Percentiles rank a stretch among this genome's conserved stretches.
Conservation (phyloP, 1,139 yeast species). For the Ashbya aceris region DNA sequence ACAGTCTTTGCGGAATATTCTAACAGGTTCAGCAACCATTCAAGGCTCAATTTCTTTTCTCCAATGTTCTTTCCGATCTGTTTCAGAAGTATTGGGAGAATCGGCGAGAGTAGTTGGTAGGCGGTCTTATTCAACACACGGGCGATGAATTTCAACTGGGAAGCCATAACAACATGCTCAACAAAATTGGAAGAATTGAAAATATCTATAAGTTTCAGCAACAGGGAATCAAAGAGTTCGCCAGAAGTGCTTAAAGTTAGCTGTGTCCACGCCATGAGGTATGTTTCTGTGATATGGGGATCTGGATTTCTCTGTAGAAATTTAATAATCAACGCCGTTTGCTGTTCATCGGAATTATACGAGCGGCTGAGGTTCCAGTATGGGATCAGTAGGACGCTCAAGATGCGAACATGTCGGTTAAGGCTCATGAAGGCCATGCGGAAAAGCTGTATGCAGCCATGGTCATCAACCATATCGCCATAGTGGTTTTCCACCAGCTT, state of each 20-base stretch:
- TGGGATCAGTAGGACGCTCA: slow-evolving; percentile 34
- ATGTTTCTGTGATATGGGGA: slow-evolving; percentile 19
- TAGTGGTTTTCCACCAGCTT: slow-evolving; percentile 8
- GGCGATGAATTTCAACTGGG: slow-evolving; percentile 31
- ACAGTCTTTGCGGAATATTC: slow-evolving; percentile 56
- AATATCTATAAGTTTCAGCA: slow-evolving; percentile 25
- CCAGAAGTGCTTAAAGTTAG: slow-evolving; percentile 23
- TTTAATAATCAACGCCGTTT: slow-evolving; percentile 19
- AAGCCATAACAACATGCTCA: slow-evolving; percentile 25
- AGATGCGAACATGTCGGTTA: slow-evolving; percentile 45
- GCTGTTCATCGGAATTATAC: slow-evolving; percentile 20
- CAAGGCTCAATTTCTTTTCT: slow-evolving; percentile 45
- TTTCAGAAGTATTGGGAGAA: slow-evolving; percentile 64
- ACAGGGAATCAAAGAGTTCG: slow-evolving; percentile 25
- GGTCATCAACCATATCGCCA: background rate
- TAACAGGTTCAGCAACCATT: slow-evolving; percentile 53
- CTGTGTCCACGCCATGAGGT: slow-evolving; percentile 24
- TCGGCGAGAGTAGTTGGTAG: slow-evolving; percentile 68
- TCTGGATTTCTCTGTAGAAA: slow-evolving; percentile 17
- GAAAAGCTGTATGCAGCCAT: slow-evolving; percentile 18
- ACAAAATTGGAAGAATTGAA: slow-evolving; percentile 26
- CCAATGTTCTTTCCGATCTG: slow-evolving; percentile 47
- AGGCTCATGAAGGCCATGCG: slow-evolving; percentile 26
- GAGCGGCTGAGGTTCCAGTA: slow-evolving; percentile 20
- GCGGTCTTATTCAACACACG: slow-evolving; percentile 42